Evolutionary conservation across 169 alveolate species (phyloP), one percentile per base, ranked within the genome.

Genomic region (Plasmodium vinckei): DNA sequence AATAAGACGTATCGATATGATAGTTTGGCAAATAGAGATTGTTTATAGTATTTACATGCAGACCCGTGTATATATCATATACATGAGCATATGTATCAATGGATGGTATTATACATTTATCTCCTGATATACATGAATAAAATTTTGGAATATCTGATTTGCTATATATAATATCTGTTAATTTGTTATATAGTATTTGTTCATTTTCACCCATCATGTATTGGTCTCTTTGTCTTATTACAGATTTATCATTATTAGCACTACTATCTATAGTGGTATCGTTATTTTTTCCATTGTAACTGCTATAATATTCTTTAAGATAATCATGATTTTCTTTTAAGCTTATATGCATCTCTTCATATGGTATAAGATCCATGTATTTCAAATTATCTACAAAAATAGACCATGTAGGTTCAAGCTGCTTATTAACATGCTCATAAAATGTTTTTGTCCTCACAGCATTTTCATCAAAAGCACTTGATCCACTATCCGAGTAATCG

Each of bases 71-170:
- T 59, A 86, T 59, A 64, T 86, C 91, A 86, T 86, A 86, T 64
- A 86, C 91, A 65, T 86, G 91, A 59, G 87, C 91, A 86, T 70
- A 86, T 27, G 91, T 86, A 63, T 86, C 91, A 42, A 59, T 46
- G 12, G 91, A 68, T 12, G 91, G 91, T 19, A 86, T 86, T 44
- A 86, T 70, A 65, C 91, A 86, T 72, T 86, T 86, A 56, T 86
- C 91, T 12, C 91, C 91, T 44, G 91, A 73, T 57, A 86, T 46
- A 51, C 91, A 86, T 42, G 91, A 86, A 71, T 59, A 86, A 86
- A 86, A 86, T 57, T 86, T 86, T 49, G 91, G 91, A 44, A 69
- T 49, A n/a, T 79, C 72, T 54, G 70, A 7, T 51, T 79, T 71
- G 21, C 54, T 79, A 54, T 65, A 19, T 61, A 77, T 77, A 77